phyloP scores from a whole-genome alignment of 257 asterid species.

The Solanum appendiculatum region DNA sequence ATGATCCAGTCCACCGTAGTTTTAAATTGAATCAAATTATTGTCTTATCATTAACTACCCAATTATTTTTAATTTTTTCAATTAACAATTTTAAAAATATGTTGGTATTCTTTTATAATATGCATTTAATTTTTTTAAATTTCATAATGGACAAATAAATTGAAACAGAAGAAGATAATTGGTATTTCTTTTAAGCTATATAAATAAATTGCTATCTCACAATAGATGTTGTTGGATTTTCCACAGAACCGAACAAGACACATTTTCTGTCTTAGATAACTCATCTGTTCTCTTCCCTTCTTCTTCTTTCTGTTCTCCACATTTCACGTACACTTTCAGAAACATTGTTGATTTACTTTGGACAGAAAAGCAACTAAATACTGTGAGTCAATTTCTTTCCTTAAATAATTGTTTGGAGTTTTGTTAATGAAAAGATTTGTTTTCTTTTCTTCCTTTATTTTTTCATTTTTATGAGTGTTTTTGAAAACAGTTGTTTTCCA shows the following conservation, averaged over 20 bases:
- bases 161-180: no score
- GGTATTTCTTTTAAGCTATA: not conserved
- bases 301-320: not conserved
- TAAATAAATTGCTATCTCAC: not conserved
- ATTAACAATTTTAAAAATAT: not conserved
- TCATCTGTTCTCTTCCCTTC: not conserved
- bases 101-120: no score
- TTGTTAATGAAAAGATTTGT: not conserved
- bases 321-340: not conserved
- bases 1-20: not conserved
- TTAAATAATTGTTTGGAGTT: not conserved
- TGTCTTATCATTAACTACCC: not conserved
- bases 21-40: not conserved
- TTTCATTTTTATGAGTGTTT: not conserved
- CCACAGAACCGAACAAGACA: not conserved
- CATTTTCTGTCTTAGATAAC: not conserved
- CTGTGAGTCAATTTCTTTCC: not conserved
- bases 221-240: not conserved
- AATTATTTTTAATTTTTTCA: not conserved
- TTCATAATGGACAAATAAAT: no score
- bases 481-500: not conserved
- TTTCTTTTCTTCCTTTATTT: not conserved
- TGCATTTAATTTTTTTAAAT: no score
- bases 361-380: not conserved
- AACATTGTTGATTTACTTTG: not conserved